A percentile compares a stretch with the other conserved stretches of the same genome.
phyloP scores from a whole-genome alignment of 768 basidiomycete species.

The Mycena olivaceomarginata region DNA sequence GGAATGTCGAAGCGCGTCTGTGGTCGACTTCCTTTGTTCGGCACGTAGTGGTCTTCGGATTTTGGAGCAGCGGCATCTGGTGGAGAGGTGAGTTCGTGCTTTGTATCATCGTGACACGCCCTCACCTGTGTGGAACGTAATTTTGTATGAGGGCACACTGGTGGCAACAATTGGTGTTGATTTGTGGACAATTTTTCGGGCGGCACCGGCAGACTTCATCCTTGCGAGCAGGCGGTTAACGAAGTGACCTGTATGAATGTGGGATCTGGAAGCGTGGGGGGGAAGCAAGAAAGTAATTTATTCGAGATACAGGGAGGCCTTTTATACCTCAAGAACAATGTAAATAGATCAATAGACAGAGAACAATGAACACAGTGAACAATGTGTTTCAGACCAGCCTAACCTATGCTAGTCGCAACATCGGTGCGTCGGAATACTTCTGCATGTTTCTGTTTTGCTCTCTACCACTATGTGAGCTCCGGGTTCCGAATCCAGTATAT shows the following conservation, averaged over 20 bases:
- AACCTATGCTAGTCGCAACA: no score
- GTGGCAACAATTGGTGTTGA: neutral
- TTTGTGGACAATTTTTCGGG: neutral
- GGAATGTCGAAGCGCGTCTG: neutral
- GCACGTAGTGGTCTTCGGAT: conserved; percentile 8
- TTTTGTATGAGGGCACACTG: conserved; percentile 12
- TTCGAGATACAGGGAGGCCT: no score
- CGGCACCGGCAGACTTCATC: neutral
- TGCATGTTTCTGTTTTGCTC: no score
- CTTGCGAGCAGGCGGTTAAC: neutral
- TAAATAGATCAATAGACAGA: no score
- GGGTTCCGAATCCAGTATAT: no score
- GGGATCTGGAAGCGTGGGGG: no score
- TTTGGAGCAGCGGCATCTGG: neutral
- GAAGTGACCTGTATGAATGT: conserved; percentile 4
- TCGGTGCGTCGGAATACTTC: no score
- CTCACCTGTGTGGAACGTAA: conserved; percentile 23
- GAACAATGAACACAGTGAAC: no score
- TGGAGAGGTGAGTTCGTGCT: conserved; percentile 1
- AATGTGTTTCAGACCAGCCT: no score
- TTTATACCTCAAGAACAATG: no score
- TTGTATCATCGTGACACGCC: neutral
- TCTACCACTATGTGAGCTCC: no score
- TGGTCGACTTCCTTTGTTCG: neutral
- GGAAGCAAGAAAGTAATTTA: no score